Base-by-base conservation (phyloP, 129 eudicot genomes). In the Chrysanthemum seticuspe region DNA sequence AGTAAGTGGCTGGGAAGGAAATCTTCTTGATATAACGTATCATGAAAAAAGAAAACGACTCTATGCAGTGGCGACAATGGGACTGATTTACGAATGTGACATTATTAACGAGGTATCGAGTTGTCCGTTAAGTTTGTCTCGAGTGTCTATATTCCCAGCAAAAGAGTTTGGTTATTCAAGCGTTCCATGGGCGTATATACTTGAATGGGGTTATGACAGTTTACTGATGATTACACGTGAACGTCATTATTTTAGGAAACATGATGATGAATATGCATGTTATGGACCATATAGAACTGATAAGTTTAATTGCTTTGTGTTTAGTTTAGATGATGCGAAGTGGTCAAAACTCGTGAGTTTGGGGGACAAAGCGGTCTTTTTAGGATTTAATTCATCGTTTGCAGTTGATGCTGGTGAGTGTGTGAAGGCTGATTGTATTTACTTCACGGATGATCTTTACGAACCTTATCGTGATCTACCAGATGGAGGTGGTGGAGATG, bases 381-480 rank as follows among this genome's bases (percentile, higher is more conserved):
- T 70, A 36, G 81, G 81, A 2, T 77, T 77, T 13, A 70, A 77
- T 70, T 77, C 81, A 2, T 62, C 76, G 4, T 77, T 77, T 45
- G 57, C 65, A 1, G n/a, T 57, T 0, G 48, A 77, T 40, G 70
- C 72, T 10, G 65, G 81, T 51, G 62, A 73, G 15, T 71, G 76
- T 2, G 29, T 77, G 71, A 77, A 62, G 74, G 34, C 65, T 0
- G 12, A 70, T 52, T 70, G 81, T 77, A 62, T 77, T 4, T 77
- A 77, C 65, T 70, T 77, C 59, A 77, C 81, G 31, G 76, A 77
- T 16, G 81, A 77, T 77, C 65, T 70, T 34, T 77, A 77, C 36
- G 81, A 70, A 63, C 66, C 71, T 5, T 70, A 53, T 11, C 81
- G 69, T 51, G 76, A 52, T 70, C 48, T 77, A 29, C 81, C 76